Conservation (phyloP, 371 early-diverging fungal species). For the Mortierella sp. region DNA sequence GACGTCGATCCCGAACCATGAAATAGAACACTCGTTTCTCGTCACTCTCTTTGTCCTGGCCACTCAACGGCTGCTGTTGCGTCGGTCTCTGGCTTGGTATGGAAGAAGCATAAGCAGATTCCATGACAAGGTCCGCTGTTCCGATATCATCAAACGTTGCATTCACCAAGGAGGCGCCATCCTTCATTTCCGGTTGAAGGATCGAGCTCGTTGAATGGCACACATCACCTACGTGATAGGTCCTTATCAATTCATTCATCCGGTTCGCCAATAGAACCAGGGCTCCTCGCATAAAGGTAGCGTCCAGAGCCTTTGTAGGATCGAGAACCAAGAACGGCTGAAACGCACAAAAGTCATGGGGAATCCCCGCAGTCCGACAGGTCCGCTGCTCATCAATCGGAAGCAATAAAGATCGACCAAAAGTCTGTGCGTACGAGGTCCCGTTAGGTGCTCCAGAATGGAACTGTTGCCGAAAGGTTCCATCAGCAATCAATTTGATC, state of each 20-base stretch:
- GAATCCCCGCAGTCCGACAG: conserved; percentile 36
- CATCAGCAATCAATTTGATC: conserved; percentile 28
- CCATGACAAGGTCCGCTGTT: conserved; percentile 47
- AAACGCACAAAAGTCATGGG: conserved; percentile 51
- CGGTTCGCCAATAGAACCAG: conserved; percentile 26
- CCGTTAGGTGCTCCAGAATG: conserved; percentile 26
- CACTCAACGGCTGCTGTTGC: conserved; percentile 4
- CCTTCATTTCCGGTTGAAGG: conserved; percentile 5
- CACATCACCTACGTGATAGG: conserved; percentile 31
- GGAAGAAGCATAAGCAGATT: conserved; percentile 36
- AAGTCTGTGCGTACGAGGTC: conserved; percentile 46
- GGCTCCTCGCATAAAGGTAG: conserved; percentile 28
- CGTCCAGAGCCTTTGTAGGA: conserved; percentile 26
- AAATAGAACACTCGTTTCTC: conserved; percentile 36
- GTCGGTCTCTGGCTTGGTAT: conserved; percentile 5
- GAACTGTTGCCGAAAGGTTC: conserved; percentile 36
- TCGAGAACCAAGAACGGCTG: conserved; percentile 41
- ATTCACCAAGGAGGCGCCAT: not conserved
- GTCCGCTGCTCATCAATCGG: conserved; percentile 35
- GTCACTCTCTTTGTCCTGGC: not conserved
- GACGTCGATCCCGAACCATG: conserved; percentile 33
- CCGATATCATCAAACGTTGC: conserved; percentile 36
- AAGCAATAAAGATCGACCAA: conserved; percentile 36
- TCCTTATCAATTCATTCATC: conserved; percentile 33
- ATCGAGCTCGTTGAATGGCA: conserved; percentile 16